phyloP scores from a whole-genome alignment of 495 filamentous ascomycete species.

The Massariosphaeria phaeospora region DNA sequence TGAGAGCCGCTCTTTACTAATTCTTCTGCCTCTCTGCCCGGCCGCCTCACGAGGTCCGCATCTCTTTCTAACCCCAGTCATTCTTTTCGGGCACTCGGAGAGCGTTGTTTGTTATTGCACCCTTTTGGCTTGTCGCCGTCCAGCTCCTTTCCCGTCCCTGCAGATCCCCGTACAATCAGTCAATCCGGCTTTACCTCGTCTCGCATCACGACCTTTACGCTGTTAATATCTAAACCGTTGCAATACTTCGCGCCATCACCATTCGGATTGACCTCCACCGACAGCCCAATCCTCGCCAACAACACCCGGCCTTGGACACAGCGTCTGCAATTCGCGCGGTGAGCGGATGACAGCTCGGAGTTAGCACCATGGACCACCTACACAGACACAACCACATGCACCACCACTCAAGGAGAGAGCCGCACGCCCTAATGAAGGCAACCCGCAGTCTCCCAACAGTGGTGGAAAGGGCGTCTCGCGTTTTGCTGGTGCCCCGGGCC shows the following conservation, averaged over 20 bases:
- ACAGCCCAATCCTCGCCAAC: not conserved
- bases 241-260: not conserved
- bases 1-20: constrained; percentile 31
- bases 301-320: constrained; percentile 15
- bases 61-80: constrained; percentile 27
- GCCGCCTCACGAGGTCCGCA: not conserved
- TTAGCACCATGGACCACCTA: constrained; percentile 17
- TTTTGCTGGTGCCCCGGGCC: constrained; percentile 17
- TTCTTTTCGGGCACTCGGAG: constrained; percentile 26
- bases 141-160: constrained; percentile 22
- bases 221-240: constrained; percentile 30
- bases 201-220: constrained; percentile 30
- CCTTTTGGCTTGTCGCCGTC: not conserved
- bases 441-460: constrained; percentile 13
- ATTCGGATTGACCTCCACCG: not conserved
- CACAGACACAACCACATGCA: constrained; percentile 20
- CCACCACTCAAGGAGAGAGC: constrained; percentile 15
- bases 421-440: not conserved
- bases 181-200: constrained; percentile 4
- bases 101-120: constrained; percentile 16
- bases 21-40: not conserved
- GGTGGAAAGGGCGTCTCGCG: constrained; percentile 15
- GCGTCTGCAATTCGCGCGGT: constrained; percentile 1
- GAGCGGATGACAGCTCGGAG: constrained; percentile 10
- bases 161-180: constrained; percentile 1